A percentile compares a stretch with the other conserved stretches of the same genome.
Evolutionary conservation across 2,329 filamentous ascomycete species (phyloP).

Genomic region (Exophiala calicioides): DNA sequence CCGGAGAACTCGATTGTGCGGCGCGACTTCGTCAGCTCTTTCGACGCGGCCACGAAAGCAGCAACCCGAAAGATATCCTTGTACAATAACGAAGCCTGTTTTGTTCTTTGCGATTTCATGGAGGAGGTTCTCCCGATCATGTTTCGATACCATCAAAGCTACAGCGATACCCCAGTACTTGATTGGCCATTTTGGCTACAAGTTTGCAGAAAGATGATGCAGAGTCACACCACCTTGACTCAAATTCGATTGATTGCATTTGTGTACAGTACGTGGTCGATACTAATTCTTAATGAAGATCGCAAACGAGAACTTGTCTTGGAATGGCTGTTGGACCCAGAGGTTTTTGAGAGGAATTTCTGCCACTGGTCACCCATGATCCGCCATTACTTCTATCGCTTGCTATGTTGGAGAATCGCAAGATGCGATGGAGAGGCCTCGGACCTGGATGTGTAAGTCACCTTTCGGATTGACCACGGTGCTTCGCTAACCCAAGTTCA

Average conservation of each 20-base stretch:
- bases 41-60: conserved; percentile 71
- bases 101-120: conserved; percentile 86
- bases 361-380: conserved; percentile 97
- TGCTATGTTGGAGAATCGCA: conserved; percentile 86
- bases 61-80: conserved; percentile 74
- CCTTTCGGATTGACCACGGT: too few species aligned
- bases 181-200: conserved; percentile 86
- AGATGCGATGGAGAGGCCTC: conserved; percentile 69
- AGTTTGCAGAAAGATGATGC: conserved; percentile 75
- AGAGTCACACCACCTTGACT: conserved; percentile 84
- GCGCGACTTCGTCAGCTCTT: conserved; percentile 73
- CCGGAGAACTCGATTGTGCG: conserved; percentile 57
- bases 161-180: conserved; percentile 53
- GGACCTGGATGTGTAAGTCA: conserved; percentile 66
- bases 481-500: conserved; percentile 40
- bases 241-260: conserved; percentile 84
- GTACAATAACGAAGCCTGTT: conserved; percentile 80
- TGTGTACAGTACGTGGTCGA: conserved; percentile 77
- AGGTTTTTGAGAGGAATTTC: conserved; percentile 78
- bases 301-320: conserved; percentile 71
- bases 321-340: conserved; percentile 72
- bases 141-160: conserved; percentile 58
- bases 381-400: conserved; percentile 84
- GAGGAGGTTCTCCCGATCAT: conserved; percentile 75
- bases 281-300: conserved; percentile 63